Evolutionary conservation across 805 yeast species (phyloP), one percentile per base, ranked within the genome.

Genomic region (Barnettozyma sucrosica): DNA sequence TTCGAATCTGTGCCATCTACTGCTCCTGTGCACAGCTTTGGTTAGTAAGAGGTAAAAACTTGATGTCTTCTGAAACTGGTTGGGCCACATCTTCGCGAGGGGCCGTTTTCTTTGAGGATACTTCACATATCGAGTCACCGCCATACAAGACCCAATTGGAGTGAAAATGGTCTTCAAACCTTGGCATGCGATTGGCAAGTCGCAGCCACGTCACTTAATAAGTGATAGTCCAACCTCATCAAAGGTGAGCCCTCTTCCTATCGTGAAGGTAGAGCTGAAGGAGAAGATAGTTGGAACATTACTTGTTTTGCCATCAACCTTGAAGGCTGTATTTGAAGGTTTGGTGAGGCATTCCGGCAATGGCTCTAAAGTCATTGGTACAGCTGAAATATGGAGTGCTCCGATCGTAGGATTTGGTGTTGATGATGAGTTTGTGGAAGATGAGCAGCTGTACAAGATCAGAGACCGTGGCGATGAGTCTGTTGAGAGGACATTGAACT

Each of bases 381-480:
- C 21, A 4, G 25, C 43, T 23, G 44, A 47, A 21, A 33, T 38
- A 5, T 43, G 46, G 50, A 36, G 41, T 16, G 21, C n/a, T 16
- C 7, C 19, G 9, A 11, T 18, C 10, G 25, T 30, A 10, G 44
- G 37, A 16, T 47, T 43, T 40, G 44, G 34, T 33, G 41, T 47
- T 19, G 48, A 34, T 34, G 59, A 48, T 9, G 76, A 72, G 10
- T 72, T 61, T 51, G 72, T 68, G 44, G 77, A 74, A 50, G 77
- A 74, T 44, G 78, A 76, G 51, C 80, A 76, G 51, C 62, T 76
- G 33, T 76, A 76, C 4, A 73, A 74, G 14, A 36, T 52, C 7
- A 23, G 46, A 7, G 49, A n/a, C n/a, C 49, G 3, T n/a, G 43
- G 37, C 16, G 34, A 37, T 19, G 45, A 49, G 19, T 36, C 20